A percentile compares a stretch with the other conserved stretches of the same genome.
Conservation (phyloP, 1,284 basidiomycete species). For the Meira nashicola region DNA sequence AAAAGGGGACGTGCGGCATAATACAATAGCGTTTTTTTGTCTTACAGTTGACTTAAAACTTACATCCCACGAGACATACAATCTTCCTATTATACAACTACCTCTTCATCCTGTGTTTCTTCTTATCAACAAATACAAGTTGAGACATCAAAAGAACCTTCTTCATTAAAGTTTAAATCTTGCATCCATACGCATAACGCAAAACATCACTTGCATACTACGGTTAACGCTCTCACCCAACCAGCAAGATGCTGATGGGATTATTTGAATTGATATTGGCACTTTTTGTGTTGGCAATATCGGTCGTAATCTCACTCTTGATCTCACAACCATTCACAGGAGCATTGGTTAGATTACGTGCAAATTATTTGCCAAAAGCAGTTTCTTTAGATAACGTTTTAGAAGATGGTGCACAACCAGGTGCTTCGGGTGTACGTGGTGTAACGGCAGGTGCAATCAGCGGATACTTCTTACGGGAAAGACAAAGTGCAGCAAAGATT, state of each 20-base stretch:
- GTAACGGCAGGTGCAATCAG: constrained; percentile 20
- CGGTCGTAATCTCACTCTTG: constrained; percentile 30
- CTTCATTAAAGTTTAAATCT: too few relatives aligned
- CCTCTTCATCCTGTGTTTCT: too few relatives aligned
- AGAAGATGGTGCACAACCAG: constrained; percentile 33
- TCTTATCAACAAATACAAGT: too few relatives aligned
- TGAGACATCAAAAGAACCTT: too few relatives aligned
- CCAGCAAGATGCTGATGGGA: constrained; percentile 1
- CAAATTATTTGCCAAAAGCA: constrained; percentile 50
- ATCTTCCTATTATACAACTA: too few relatives aligned
- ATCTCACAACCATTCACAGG: constrained; percentile 46
- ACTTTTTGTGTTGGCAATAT: constrained; percentile 32
- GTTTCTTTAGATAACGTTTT: constrained; percentile 48
- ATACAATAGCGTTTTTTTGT: too few relatives aligned
- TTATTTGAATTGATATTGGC: constrained; percentile 25
- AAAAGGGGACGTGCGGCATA: too few relatives aligned
- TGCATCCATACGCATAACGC: too few relatives aligned
- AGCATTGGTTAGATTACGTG: constrained; percentile 44
- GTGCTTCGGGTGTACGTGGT: not conserved
- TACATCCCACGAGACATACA: too few relatives aligned
- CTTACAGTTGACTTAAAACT: too few relatives aligned
- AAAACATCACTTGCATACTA: too few relatives aligned
- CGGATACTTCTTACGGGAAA: constrained; percentile 32
- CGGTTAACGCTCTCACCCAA: too few relatives aligned
- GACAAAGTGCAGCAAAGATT: constrained; percentile 39